Base-by-base conservation (phyloP, 2,329 filamentous ascomycete species). In the Acephala macrosclerotiorum region DNA sequence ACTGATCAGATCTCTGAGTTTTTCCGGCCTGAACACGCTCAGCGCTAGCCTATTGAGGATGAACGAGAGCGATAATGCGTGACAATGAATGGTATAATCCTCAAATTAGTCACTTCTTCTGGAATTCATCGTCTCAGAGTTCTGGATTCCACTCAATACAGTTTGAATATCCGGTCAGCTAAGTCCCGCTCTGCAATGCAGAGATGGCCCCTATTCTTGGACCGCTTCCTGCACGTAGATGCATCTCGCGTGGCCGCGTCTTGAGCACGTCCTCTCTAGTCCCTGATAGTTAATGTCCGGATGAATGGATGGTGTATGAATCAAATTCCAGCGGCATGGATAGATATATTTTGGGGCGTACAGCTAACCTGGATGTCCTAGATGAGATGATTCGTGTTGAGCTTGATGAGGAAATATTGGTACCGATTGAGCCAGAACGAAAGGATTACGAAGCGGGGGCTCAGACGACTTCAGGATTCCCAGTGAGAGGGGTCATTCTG, bases 361-460 rank as follows among this genome's bases (percentile, higher is more conserved):
- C 33, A 57, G 33, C 7, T 57, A 57, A 57, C 38, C 33, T 38
- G 33, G 33, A 22, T 57, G 25, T 57, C 12, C 33, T 8, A 26
- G 55, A 57, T 38, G 18, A 12, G 29, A 26, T 38, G 20, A 14
- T 7, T 22, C 8, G 29, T 2, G 26, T 12, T 53, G 25, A 16
- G 49, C 22, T 29, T 53, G 25, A 33, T 57, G 40, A 47, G 25
- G 51, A 36, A 62, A 16, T 47, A 36, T 57, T 62, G 60, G 49
- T 57, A 35, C 40, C 22, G 51, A 56, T 61, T 62, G 49, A 62
- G 51, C 45, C 51, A 57, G 49, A 53, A 33, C 26, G 45, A 53
- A 16, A 22, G 14, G 18, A 2, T 29, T 11, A n/a, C 3, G 14
- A 26, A 53, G 47, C 25, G 49, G 26, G 49, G 49, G 49, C 16